Conservation (phyloP, 2,329 filamentous ascomycete species). For the Bertia moriformis region DNA sequence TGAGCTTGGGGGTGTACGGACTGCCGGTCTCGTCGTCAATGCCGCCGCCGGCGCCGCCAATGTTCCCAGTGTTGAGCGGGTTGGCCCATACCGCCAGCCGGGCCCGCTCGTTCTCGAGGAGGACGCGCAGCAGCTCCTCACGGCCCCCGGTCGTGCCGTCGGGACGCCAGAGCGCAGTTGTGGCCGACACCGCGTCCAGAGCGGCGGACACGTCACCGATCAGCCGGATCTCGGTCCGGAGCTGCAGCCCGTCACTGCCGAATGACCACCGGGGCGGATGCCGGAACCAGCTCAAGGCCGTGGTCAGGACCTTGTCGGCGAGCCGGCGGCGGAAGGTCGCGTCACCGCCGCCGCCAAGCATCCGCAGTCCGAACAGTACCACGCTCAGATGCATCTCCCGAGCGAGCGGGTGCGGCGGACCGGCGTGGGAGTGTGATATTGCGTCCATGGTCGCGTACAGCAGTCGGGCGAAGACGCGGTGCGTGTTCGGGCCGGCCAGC, state of each 20-base stretch:
- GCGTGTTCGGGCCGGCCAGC: slow-evolving; percentile 68
- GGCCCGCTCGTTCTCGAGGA: slow-evolving; percentile 73
- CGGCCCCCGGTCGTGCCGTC: slow-evolving; percentile 35
- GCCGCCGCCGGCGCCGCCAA: slow-evolving; percentile 6
- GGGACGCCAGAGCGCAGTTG: slow-evolving; percentile 31
- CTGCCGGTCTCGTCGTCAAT: slow-evolving; percentile 27
- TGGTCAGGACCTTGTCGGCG: slow-evolving; percentile 77
- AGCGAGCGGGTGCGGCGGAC: slow-evolving; percentile 64
- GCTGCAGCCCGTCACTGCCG: slow-evolving; percentile 79
- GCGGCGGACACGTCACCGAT: slow-evolving; percentile 60
- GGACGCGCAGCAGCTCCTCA: slow-evolving; percentile 65
- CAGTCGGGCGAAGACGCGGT: slow-evolving; percentile 68
- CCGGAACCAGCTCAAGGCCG: slow-evolving; percentile 77
- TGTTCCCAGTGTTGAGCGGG: slow-evolving; percentile 53
- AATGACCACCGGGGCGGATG: slow-evolving; percentile 81
- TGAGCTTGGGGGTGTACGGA: slow-evolving; percentile 3
- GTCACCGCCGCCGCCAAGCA: slow-evolving; percentile 55
- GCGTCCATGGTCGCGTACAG: slow-evolving; percentile 67
- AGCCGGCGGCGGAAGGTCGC: slow-evolving; percentile 64
- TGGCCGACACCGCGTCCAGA: slow-evolving; percentile 47
- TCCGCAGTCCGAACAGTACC: slow-evolving; percentile 65
- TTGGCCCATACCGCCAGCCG: slow-evolving; percentile 81
- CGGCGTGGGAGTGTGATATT: slow-evolving; percentile 48
- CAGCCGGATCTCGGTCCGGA: slow-evolving; percentile 80
- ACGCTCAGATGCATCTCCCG: slow-evolving; percentile 85